A percentile compares a stretch with the other conserved stretches of the same genome.
Evolutionary conservation across 805 yeast species (phyloP).

Genomic region (Alloascoidea africana): DNA sequence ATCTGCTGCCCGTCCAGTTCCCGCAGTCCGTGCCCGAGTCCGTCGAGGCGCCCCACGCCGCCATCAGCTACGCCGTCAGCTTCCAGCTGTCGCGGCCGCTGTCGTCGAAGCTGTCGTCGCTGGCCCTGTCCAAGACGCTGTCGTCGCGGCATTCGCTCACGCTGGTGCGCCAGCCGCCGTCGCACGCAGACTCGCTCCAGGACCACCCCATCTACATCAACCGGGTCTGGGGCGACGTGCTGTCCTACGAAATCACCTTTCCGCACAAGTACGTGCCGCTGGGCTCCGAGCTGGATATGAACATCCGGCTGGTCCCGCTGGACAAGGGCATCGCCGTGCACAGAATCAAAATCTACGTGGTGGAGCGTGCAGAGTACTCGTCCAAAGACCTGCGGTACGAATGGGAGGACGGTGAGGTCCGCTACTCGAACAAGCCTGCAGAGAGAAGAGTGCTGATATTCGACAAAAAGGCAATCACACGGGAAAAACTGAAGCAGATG

Average conservation of each 20-base stretch:
- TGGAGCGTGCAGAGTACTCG: conserved; percentile 50
- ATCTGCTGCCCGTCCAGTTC: conserved; percentile 44
- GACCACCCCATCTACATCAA: conserved; percentile 69
- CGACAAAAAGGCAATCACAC: background rate
- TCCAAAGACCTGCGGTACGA: conserved; percentile 39
- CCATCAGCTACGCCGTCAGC: conserved; percentile 29
- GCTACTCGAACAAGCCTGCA: background rate
- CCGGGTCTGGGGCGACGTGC: conserved; percentile 56
- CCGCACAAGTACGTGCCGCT: conserved; percentile 56
- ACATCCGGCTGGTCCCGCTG: conserved; percentile 51
- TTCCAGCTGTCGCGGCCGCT: conserved; percentile 7
- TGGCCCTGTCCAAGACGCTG: conserved; percentile 8
- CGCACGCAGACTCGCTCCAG: conserved; percentile 18
- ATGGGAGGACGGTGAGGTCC: conserved; percentile 29
- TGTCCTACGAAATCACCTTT: conserved; percentile 56
- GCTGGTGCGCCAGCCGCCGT: conserved; percentile 5
- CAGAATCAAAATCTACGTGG: conserved; percentile 46
- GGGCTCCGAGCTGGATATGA: conserved; percentile 43
- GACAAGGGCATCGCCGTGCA: conserved; percentile 46
- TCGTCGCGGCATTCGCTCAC: conserved; percentile 11
- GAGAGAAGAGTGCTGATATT: background rate
- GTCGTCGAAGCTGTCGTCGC: conserved; percentile 12
- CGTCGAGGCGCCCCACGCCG: conserved; percentile 33
- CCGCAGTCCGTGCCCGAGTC: conserved; percentile 54
- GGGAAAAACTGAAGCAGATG: background rate